A percentile compares a stretch with the other conserved stretches of the same genome.
Conservation (phyloP, 495 filamentous ascomycete genomes). For the Staphylotrichum longicolle region DNA sequence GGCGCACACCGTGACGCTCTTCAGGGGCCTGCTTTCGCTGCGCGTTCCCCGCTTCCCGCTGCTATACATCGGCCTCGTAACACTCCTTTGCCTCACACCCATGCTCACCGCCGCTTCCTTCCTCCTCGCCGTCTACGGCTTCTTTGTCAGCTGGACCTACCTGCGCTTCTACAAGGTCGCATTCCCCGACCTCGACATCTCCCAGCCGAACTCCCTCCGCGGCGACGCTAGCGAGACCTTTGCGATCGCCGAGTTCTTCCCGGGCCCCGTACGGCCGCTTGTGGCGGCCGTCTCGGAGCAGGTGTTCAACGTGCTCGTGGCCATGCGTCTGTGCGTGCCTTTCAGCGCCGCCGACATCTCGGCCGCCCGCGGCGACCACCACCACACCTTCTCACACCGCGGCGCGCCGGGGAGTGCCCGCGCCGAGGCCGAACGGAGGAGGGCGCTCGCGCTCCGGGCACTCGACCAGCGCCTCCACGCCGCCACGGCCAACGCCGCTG, state of each 20-base stretch:
- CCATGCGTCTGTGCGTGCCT: slow-evolving; percentile 73
- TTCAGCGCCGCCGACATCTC: slow-evolving; percentile 85
- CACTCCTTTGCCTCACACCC: slow-evolving; percentile 71
- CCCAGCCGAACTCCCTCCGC: slow-evolving; percentile 62
- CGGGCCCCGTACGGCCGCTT: slow-evolving; percentile 76
- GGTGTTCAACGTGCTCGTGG: slow-evolving; percentile 70
- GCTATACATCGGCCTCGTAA: slow-evolving; percentile 74
- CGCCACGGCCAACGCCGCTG: slow-evolving; percentile 57
- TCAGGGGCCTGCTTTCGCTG: slow-evolving; percentile 81
- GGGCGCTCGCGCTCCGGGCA: slow-evolving; percentile 85
- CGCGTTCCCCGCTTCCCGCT: slow-evolving; percentile 90
- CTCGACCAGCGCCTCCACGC: slow-evolving; percentile 88
- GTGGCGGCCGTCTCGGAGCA: slow-evolving; percentile 69
- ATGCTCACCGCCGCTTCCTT: slow-evolving; percentile 83
- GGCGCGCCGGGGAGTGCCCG: slow-evolving; percentile 67
- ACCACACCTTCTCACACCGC: slow-evolving; percentile 47
- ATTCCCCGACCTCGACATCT: slow-evolving; percentile 59
- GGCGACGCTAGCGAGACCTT: slow-evolving; percentile 97
- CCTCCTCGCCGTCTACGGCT: slow-evolving; percentile 74
- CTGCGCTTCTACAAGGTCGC: slow-evolving; percentile 86
- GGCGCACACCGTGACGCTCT: slow-evolving; percentile 94
- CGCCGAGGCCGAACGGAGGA: slow-evolving; percentile 87
- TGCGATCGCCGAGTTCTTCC: slow-evolving; percentile 92
- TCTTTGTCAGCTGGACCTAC: slow-evolving; percentile 90
- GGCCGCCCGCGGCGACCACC: slow-evolving; percentile 55